A percentile compares a stretch with the other conserved stretches of the same genome.
phyloP scores from a whole-genome alignment of 2,329 filamentous ascomycete species.

The Colletotrichum filicis region DNA sequence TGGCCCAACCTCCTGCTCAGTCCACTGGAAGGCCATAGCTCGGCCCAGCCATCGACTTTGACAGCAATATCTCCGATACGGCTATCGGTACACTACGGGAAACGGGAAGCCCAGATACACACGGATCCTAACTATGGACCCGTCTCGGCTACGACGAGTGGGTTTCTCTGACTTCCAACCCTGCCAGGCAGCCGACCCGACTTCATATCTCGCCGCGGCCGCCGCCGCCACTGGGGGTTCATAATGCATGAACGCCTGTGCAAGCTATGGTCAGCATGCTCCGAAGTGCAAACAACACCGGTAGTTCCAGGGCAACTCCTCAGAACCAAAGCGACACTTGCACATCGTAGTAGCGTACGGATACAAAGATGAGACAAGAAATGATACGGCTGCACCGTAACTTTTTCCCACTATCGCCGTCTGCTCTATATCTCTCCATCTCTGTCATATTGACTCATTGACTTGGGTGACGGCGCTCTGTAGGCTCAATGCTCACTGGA shows the following conservation, averaged over 20 bases:
- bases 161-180: not conserved
- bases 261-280: not conserved
- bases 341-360: not conserved
- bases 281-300: not conserved
- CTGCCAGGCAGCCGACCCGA: not conserved
- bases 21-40: constrained; percentile 5
- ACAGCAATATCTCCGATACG: constrained; percentile 3
- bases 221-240: too few species aligned
- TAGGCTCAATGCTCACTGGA: not conserved
- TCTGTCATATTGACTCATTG: not conserved
- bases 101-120: not conserved
- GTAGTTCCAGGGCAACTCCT: not conserved
- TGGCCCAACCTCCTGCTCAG: constrained; percentile 2
- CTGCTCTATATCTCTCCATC: not conserved
- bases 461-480: not conserved
- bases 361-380: not conserved
- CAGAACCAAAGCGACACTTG: not conserved
- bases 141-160: not conserved
- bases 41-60: constrained; percentile 1
- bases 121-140: not conserved
- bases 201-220: not conserved
- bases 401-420: not conserved
- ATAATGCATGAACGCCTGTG: not conserved
- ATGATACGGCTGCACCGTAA: not conserved
- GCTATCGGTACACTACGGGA: not conserved